A percentile compares a stretch with the other conserved stretches of the same genome.
These are phyloP conservation scores for Aspergillus sp. DNA, from an alignment of 2,329 filamentous ascomycete genomes.

Conservation along the genomic window DNA sequence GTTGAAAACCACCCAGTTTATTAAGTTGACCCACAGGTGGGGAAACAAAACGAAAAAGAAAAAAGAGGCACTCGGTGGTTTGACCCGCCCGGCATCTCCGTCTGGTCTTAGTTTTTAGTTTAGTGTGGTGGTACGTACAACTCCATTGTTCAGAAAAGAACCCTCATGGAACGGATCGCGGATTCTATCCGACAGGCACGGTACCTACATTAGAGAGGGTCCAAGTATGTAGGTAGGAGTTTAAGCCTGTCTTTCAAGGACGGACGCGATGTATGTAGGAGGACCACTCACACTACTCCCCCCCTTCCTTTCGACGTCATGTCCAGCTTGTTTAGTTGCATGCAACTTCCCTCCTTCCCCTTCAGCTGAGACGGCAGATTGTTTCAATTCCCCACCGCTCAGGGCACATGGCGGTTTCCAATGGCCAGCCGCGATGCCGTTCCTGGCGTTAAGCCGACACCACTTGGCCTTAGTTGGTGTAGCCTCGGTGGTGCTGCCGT, in stretches of 20 bases:
- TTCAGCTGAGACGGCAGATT: conserved; percentile 10
- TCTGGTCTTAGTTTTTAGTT: neutral
- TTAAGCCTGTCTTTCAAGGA: neutral
- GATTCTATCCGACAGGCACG: neutral
- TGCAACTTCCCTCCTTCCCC: neutral
- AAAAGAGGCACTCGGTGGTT: neutral
- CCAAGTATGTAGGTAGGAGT: neutral
- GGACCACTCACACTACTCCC: neutral
- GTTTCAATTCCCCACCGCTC: conserved; percentile 22
- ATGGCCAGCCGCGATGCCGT: conserved; percentile 19
- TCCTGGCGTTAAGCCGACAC: conserved; percentile 20
- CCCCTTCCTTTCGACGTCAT: conserved; percentile 7
- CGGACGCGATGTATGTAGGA: neutral
- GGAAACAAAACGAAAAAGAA: neutral
- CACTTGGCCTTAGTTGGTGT: conserved; percentile 7
- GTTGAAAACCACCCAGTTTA: conserved; percentile 1
- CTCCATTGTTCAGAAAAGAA: neutral
- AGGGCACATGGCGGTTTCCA: conserved; percentile 21
- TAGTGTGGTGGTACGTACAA: neutral
- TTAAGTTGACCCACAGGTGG: conserved; percentile 7
- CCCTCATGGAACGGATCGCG: neutral
- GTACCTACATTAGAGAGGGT: neutral
- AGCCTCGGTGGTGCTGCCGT: conserved; percentile 3
- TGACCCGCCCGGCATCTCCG: conserved; percentile 1
- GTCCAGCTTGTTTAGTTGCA: neutral